Conservation (phyloP, 805 yeast species). For the Candida pseudoglaebosa region DNA sequence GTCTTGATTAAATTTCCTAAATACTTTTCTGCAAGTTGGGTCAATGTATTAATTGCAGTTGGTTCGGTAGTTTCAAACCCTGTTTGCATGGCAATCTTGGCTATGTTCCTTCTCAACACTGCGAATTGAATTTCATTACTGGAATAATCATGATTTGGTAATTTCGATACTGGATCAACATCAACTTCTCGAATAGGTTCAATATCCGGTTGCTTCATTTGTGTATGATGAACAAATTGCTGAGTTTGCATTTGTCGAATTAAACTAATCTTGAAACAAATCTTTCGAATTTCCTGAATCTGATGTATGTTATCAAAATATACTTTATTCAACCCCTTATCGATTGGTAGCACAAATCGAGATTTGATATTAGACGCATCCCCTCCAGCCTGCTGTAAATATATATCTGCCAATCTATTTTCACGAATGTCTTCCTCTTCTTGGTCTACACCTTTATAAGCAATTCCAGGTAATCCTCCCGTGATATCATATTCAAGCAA, state of each 20-base stretch:
- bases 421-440: constrained; percentile 37
- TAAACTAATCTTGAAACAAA: constrained; percentile 83
- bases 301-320: constrained; percentile 64
- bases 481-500: constrained; percentile 79
- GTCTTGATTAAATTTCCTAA: constrained; percentile 70
- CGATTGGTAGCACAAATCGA: constrained; percentile 29
- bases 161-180: constrained; percentile 76
- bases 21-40: constrained; percentile 81
- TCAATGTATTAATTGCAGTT: constrained; percentile 69
- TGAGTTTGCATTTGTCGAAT: constrained; percentile 89
- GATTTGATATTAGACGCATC: constrained; percentile 23
- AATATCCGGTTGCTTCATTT: constrained; percentile 65
- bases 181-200: constrained; percentile 63
- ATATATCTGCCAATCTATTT: constrained; percentile 31
- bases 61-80: constrained; percentile 87
- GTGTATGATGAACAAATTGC: constrained; percentile 69
- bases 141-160: constrained; percentile 62
- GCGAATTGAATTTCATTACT: constrained; percentile 59
- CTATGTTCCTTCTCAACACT: constrained; percentile 63
- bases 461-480: constrained; percentile 72
- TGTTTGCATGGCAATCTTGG: constrained; percentile 82
- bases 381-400: constrained; percentile 23
- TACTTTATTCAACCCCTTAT: constrained; percentile 57
- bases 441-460: constrained; percentile 48
- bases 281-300: constrained; percentile 83